Evolutionary conservation across 495 filamentous ascomycete genomes (phyloP).

Genomic region (Penicillium pulvis): DNA sequence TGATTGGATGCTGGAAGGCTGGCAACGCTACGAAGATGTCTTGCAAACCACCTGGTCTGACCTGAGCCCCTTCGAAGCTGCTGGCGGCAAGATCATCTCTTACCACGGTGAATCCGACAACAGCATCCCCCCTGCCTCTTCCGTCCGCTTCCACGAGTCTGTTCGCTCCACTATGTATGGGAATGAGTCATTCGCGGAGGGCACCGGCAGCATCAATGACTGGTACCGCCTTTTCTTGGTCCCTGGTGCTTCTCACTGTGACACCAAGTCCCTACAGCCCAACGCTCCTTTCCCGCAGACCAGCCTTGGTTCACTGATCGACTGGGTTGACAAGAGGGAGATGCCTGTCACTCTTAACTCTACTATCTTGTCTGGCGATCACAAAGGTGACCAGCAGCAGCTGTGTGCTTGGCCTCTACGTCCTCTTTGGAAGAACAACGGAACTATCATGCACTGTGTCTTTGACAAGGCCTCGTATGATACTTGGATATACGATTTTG

Average conservation of each 20-base stretch:
- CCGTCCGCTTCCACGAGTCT: constrained; percentile 46
- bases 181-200: constrained; percentile 27
- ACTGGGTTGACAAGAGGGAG: constrained; percentile 51
- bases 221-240: constrained; percentile 47
- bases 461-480: constrained; percentile 20
- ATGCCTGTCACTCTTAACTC: constrained; percentile 37
- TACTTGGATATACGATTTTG: constrained; percentile 10
- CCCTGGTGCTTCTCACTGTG: constrained; percentile 45
- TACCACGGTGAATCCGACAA: too few relatives aligned
- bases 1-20: too few relatives aligned
- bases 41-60: too few relatives aligned
- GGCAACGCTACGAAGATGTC: too few relatives aligned
- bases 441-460: constrained; percentile 10
- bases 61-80: too few relatives aligned
- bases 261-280: too few relatives aligned
- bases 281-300: too few relatives aligned
- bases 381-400: constrained; percentile 35
- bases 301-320: constrained; percentile 37
- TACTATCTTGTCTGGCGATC: constrained; percentile 25
- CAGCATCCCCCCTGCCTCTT: constrained; percentile 43
- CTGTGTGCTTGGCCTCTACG: constrained; percentile 49
- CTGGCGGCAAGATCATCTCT: too few relatives aligned
- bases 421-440: constrained; percentile 40
- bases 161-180: constrained; percentile 45
- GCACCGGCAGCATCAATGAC: constrained; percentile 34